Evolutionary conservation across 108 stramenopile species (phyloP).

Genomic region (Ochromonas danica): DNA sequence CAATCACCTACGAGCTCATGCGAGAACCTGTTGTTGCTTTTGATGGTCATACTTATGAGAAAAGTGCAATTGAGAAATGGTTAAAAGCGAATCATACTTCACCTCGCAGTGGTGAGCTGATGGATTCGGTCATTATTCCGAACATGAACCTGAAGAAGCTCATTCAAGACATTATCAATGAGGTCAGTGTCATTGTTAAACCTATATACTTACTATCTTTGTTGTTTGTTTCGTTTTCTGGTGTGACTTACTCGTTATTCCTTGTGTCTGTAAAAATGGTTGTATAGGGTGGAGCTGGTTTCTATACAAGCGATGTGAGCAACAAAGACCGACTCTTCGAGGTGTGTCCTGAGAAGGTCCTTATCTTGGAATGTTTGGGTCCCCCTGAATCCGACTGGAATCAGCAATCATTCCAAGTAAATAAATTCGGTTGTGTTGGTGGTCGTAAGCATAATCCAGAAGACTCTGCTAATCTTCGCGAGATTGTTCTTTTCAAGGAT

Average conservation of each 20-base stretch:
- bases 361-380: conserved; percentile 48
- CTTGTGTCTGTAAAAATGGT: background rate
- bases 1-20: conserved; percentile 57
- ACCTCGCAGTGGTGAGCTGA: conserved; percentile 47
- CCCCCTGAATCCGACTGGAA: conserved; percentile 56
- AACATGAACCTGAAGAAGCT: conserved; percentile 65
- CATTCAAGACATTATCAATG: conserved; percentile 51
- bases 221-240: background rate
- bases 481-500: conserved; percentile 56
- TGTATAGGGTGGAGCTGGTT: conserved; percentile 48
- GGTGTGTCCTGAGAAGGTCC: conserved; percentile 22
- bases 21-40: conserved; percentile 54
- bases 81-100: conserved; percentile 40
- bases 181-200: background rate
- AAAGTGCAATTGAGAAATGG: conserved; percentile 54
- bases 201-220: background rate
- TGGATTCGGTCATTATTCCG: conserved; percentile 62
- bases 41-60: conserved; percentile 53
- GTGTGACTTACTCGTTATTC: background rate
- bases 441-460: conserved; percentile 37
- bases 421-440: conserved; percentile 40
- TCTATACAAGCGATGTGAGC: conserved; percentile 39
- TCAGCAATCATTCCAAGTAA: conserved; percentile 49
- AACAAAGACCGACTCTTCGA: conserved; percentile 18
- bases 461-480: conserved; percentile 33